Evolutionary conservation across 2,329 filamentous ascomycete species (phyloP), one percentile per base, ranked within the genome.

Genomic region (Fusarium subglutinans): DNA sequence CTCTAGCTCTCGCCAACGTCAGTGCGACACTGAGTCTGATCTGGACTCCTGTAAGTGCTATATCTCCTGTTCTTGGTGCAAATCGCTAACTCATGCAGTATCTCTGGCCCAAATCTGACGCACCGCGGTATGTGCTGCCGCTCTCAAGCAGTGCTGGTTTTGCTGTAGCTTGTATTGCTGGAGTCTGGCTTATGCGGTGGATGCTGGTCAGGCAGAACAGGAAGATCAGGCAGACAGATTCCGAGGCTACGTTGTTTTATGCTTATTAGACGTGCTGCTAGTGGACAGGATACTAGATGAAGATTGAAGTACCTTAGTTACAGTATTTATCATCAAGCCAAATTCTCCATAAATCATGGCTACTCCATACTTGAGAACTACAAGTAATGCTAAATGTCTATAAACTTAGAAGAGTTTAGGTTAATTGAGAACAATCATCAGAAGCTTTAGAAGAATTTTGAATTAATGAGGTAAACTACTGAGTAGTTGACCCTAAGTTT

Each of bases 91-190:
- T 30, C 2, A 5, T 30, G 18, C 3, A 70, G 56, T 77, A 77
- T 3, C 61, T 77, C 1, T 77, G 76, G 76, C 76, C 76, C 1
- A 56, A 58, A 6, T 74, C 63, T 6, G 72, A 77, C 8, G 74
- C 70, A 9, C 75, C 77, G 9, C 74, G 76, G 35, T 77, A 76
- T 57, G 63, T 74, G 2, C 47, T 70, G 8, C 72, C 76, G 1
- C 63, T 77, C n/a, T 70, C 70, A 6, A 73, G 69, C 26, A 78
- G 76, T 18, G 74, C 72, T 2, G 76, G 38, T 0, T 80, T 81
- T 70, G 79, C 78, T 28, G 81, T 81, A 6, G 78, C 82, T 5
- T 83, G 82, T 14, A 81, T 80, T 15, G 78, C 72, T 3, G 78
- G 78, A 4, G 76, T 77, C 0, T 80, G 79, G 79, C 61, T 70